phyloP scores from a whole-genome alignment of 2,329 filamentous ascomycete species.

The Diplocarpon mali region DNA sequence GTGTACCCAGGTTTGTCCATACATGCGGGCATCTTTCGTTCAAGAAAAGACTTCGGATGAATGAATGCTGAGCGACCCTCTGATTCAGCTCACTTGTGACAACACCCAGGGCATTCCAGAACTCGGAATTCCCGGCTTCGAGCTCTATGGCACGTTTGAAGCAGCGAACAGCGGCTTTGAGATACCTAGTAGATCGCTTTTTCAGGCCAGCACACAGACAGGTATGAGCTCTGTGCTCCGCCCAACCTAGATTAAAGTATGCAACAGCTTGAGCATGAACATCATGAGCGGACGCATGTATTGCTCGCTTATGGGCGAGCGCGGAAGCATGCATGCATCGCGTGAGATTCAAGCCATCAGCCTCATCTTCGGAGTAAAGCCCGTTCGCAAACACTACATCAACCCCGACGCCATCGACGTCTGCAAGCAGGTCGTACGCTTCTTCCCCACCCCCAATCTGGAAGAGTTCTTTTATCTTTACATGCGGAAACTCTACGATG shows the following conservation, averaged over 20 bases:
- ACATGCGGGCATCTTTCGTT: conserved; percentile 76
- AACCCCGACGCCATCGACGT: conserved; percentile 54
- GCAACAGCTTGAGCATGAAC: conserved; percentile 85
- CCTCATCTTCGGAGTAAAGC: conserved; percentile 24
- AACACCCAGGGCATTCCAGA: conserved; percentile 93
- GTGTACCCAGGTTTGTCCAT: conserved; percentile 84
- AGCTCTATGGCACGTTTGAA: conserved; percentile 96
- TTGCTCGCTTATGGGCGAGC: conserved; percentile 76
- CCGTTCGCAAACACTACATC: conserved; percentile 28
- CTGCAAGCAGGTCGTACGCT: conserved; percentile 49
- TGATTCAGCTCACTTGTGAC: conserved; percentile 80
- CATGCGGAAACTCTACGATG: conserved; percentile 48
- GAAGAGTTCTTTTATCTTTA: conserved; percentile 48
- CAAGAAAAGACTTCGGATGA: conserved; percentile 83
- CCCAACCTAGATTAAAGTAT: conserved; percentile 95
- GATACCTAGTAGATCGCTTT: conserved; percentile 54
- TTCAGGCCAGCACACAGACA: conserved; percentile 43
- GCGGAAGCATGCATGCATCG: conserved; percentile 61
- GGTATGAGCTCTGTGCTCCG: conserved; percentile 70
- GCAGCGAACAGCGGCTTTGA: conserved; percentile 73
- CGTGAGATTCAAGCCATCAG: conserved; percentile 35
- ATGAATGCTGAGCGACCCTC: conserved; percentile 82
- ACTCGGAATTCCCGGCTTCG: conserved; percentile 86
- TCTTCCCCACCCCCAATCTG: conserved; percentile 38
- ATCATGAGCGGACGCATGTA: conserved; percentile 62